Evolutionary conservation across 2,329 filamentous ascomycete species (phyloP).

Genomic region (Reticulascus tulasneorum): DNA sequence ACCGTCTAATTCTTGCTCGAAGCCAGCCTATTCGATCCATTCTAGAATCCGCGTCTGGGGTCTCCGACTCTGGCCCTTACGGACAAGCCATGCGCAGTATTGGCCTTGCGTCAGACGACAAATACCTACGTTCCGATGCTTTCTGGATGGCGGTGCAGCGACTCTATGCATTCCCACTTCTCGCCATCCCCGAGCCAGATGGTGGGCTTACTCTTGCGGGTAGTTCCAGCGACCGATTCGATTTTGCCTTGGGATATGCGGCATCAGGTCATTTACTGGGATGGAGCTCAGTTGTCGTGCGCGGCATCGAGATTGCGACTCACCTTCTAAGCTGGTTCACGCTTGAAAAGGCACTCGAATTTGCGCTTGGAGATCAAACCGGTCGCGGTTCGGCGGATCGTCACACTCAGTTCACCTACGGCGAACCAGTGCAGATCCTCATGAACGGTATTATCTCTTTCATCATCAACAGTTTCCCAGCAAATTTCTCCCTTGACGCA

Average conservation of each 20-base stretch:
- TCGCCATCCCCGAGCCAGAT: slow-evolving; percentile 30
- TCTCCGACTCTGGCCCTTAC: slow-evolving; percentile 15
- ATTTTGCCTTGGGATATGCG: slow-evolving; percentile 60
- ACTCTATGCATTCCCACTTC: slow-evolving; percentile 52
- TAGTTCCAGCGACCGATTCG: slow-evolving; percentile 39
- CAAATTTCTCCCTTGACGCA: slow-evolving; percentile 56
- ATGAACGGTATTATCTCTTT: slow-evolving; percentile 55
- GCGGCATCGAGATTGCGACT: slow-evolving; percentile 57
- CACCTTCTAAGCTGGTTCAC: slow-evolving; percentile 60
- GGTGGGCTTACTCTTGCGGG: slow-evolving; percentile 30
- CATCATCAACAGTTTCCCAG: slow-evolving; percentile 55
- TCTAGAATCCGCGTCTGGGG: slow-evolving; percentile 13
- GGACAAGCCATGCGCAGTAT: slow-evolving; percentile 30
- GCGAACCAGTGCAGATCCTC: slow-evolving; percentile 50
- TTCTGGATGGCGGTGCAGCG: slow-evolving; percentile 55
- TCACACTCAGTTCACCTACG: slow-evolving; percentile 44
- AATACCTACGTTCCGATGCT: slow-evolving; percentile 50
- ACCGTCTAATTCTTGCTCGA: slow-evolving; percentile 52
- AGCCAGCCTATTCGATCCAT: slow-evolving; percentile 35
- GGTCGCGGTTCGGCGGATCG: slow-evolving; percentile 21
- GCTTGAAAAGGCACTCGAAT: slow-evolving; percentile 57
- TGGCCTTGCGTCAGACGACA: slow-evolving; percentile 45
- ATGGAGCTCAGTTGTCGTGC: slow-evolving; percentile 49
- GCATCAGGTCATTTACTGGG: slow-evolving; percentile 57
- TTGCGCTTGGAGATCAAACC: slow-evolving; percentile 40